A percentile compares a stretch with the other conserved stretches of the same genome.
Evolutionary conservation across 768 basidiomycete species (phyloP).

Genomic region (Favolaschia claudopus): DNA sequence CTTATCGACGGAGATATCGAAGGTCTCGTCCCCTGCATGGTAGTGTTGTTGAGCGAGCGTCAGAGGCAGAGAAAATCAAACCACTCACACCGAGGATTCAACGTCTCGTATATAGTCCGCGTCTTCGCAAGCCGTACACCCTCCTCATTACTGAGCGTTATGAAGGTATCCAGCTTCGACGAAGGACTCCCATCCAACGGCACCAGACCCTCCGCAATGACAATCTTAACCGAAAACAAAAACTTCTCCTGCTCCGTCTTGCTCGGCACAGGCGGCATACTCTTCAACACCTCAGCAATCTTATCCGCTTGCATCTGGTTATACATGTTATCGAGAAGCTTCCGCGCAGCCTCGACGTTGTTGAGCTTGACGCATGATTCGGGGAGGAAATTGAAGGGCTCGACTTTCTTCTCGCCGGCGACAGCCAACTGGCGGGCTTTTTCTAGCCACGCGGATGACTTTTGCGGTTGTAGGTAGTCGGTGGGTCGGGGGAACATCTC

Average conservation of each 20-base stretch:
- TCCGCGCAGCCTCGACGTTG: conserved; percentile 92
- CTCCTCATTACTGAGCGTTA: conserved; percentile 92
- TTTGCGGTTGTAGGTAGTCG: conserved; percentile 83
- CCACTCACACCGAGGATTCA: conserved; percentile 86
- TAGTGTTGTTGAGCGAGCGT: too few relatives aligned
- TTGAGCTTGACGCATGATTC: conserved; percentile 98
- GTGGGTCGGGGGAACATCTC: conserved; percentile 92
- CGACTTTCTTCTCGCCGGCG: conserved; percentile 88
- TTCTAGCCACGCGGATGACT: conserved; percentile 89
- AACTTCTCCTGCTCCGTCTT: conserved; percentile 74
- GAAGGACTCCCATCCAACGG: conserved; percentile 77
- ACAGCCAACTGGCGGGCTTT: conserved; percentile 80
- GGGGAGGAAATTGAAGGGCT: conserved; percentile 93
- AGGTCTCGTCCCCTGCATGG: conserved; percentile 95
- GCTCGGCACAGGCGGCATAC: conserved; percentile 73
- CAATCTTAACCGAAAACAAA: conserved; percentile 93
- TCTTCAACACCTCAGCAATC: conserved; percentile 68
- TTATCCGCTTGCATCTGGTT: conserved; percentile 90
- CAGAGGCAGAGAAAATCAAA: conserved; percentile 11
- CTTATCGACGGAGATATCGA: conserved; percentile 92
- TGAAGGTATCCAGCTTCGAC: conserved; percentile 90
- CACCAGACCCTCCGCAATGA: conserved; percentile 88
- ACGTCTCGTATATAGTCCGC: conserved; percentile 91
- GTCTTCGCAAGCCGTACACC: conserved; percentile 94
- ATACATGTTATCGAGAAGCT: conserved; percentile 93